Evolutionary conservation across 1,284 basidiomycete species (phyloP), one percentile per base, ranked within the genome.

Genomic region (Puccinia sorghi): DNA sequence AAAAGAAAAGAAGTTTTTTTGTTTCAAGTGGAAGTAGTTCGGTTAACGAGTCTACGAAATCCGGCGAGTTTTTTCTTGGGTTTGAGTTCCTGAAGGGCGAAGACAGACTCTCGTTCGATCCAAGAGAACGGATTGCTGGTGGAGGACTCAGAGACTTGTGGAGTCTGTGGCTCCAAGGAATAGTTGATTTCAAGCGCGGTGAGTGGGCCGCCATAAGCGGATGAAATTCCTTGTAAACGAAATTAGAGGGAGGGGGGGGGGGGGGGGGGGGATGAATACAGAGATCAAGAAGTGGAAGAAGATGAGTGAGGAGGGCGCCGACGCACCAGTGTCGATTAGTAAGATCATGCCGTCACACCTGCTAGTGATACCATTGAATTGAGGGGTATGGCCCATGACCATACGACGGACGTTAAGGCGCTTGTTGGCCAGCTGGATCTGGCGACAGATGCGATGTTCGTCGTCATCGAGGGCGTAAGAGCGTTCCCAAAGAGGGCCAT

Each of bases 371-470:
- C 88, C 90, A 81, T 90, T 88, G 82, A 95, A 93, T 84, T 94
- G 88, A 0, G 94, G 94, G 0, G 94, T 97, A 84, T 97, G 94
- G 0, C 94, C 94, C 91, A 95, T 94, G 59, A 97, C 89, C 88
- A 97, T 90, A 81, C 92, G 87, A 81, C 92, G 86, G 25, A 91
- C 93, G 0, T 92, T 92, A 0, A 91, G 90, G 84, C 88, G 89
- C 63, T 87, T 83, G 76, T 92, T 85, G 12, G 94, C 90, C 27
- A 86, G 86, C 79, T 91, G 90, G 0, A 93, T 92, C 64, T 88
- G 88, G 0, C 82, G 84, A 84, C 94, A 97, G 0, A 91, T 90
- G 71, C 86, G 86, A 63, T 88, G 87, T 76, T 83, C 83, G 63
- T 93, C 92, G 25, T 87, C 86, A 11, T 91, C 90, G 46, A 90